Evolutionary conservation across 2,329 filamentous ascomycete genomes (phyloP), one percentile per base, ranked within the genome.

Genomic region (Ascochyta clinopodiicola): DNA sequence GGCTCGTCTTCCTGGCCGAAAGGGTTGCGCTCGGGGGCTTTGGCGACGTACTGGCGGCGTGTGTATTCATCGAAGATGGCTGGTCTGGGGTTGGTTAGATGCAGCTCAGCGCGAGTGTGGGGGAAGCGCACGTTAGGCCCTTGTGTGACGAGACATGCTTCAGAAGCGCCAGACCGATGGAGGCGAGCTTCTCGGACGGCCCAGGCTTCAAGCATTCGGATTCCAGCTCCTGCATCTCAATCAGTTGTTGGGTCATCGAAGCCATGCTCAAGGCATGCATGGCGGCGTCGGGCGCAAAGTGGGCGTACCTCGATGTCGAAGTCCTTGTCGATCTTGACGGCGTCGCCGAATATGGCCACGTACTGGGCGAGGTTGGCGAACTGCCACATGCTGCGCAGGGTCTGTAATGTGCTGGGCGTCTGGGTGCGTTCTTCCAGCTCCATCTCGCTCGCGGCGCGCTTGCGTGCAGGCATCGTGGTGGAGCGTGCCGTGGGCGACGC

Each of bases 101-200:
- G 12, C 13, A 21, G 6, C 8, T 4, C 25, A n/a, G 35, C 27
- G 36, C 29, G 45, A 40, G 15, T 21, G n/a, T 24, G 5, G 31
- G 6, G 37, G 9, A 10, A 22, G 44, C 90, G 64, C 85, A 96
- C 92, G 89, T 96, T 43, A 98, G 81, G 61, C 93, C 93, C 61
- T 93, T 89, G 79, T 97, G 92, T 57, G 93, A 96, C 29, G 95
- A 97, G 44, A 97, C 88, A 72, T 90, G 92, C 82, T 97, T 97
- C 56, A 98, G 86, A 19, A 98, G 82, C 50, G 90, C 87, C 40
- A 99, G 83, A 32, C 92, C 94, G 66, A 98, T 91, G 51, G 94
- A 86, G 57, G 89, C 81, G 17, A 99, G 82, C 61, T 88, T 84
- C 39, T 86, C 84, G 1, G 93, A 96, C 29, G 86, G 81, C 17